Evolutionary conservation across 352 stramenopile species (phyloP).

Genomic region (Pythium guiyangense): DNA sequence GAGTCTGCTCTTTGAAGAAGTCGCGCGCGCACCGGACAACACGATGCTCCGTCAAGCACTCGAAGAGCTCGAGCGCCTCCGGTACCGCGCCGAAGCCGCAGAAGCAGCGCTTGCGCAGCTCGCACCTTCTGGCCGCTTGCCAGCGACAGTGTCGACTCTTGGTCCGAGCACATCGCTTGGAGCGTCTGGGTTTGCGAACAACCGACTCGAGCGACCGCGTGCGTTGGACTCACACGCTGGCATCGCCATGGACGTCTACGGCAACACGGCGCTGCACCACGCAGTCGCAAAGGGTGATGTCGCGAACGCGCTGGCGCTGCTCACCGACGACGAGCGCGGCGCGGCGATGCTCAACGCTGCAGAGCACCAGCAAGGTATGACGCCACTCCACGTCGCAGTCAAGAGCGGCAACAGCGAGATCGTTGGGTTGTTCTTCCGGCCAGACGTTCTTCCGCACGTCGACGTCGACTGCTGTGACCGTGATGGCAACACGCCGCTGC

Average conservation of each 20-base stretch:
- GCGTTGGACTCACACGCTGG: slow-evolving; percentile 5
- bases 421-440: slow-evolving; percentile 70
- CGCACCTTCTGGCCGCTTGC: background rate
- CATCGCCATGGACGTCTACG: slow-evolving; percentile 42
- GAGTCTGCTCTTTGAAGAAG: slow-evolving; percentile 12
- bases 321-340: slow-evolving; percentile 30
- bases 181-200: background rate
- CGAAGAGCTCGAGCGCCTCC: slow-evolving; percentile 47
- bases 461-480: slow-evolving; percentile 59
- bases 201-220: background rate
- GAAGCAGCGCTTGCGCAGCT: slow-evolving; percentile 49
- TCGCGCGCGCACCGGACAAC: slow-evolving; percentile 15
- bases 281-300: slow-evolving; percentile 36
- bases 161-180: too few relatives aligned
- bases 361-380: slow-evolving; percentile 52
- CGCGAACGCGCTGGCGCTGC: slow-evolving; percentile 42
- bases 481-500: slow-evolving; percentile 67
- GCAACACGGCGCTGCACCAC: slow-evolving; percentile 51
- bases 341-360: slow-evolving; percentile 45
- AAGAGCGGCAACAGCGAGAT: slow-evolving; percentile 54
- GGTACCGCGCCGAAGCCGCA: slow-evolving; percentile 50
- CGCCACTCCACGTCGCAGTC: slow-evolving; percentile 63
- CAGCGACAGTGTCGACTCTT: background rate
- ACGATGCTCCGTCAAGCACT: slow-evolving; percentile 42
- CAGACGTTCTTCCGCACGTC: slow-evolving; percentile 70